Evolutionary conservation across 805 yeast species (phyloP).

Genomic region (Yarrowia yakushimensis): DNA sequence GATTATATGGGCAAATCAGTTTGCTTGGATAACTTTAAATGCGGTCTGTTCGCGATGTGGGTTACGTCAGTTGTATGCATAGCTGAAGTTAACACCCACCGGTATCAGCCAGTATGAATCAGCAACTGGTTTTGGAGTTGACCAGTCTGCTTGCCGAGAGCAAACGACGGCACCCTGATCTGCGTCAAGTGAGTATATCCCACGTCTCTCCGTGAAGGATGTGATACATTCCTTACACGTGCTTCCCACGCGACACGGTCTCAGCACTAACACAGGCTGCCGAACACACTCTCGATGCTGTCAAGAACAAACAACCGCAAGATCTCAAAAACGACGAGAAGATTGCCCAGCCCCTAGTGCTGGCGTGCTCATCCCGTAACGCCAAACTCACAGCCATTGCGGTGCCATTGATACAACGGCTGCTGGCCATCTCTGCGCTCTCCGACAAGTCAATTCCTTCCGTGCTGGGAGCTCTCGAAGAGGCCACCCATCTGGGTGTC

Average conservation of each 20-base stretch:
- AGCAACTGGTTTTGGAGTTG: slow-evolving; percentile 51
- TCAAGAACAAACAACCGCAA: slow-evolving; percentile 11
- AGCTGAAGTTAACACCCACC: slow-evolving; percentile 18
- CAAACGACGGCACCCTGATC: slow-evolving; percentile 65
- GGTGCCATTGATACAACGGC: slow-evolving; percentile 62
- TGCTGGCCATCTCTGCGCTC: slow-evolving; percentile 54
- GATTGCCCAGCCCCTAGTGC: slow-evolving; percentile 63
- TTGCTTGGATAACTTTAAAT: background rate
- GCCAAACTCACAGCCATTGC: slow-evolving; percentile 70
- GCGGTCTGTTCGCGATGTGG: slow-evolving; percentile 2
- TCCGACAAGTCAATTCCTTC: slow-evolving; percentile 50
- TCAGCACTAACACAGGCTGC: slow-evolving; percentile 18
- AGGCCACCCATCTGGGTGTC: slow-evolving; percentile 68
- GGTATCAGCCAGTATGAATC: slow-evolving; percentile 14
- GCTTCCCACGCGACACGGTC: background rate
- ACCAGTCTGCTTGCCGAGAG: slow-evolving; percentile 61
- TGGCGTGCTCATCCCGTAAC: slow-evolving; percentile 71
- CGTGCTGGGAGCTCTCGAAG: slow-evolving; percentile 63
- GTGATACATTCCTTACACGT: background rate
- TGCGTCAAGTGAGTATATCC: slow-evolving; percentile 48
- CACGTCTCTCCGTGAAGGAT: background rate
- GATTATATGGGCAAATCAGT: background rate
- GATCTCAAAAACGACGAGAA: slow-evolving; percentile 47
- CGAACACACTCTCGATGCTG: slow-evolving; percentile 13
- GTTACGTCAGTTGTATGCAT: slow-evolving; percentile 18